Conservation (phyloP, 495 filamentous ascomycete species). For the Neurospora cerealis region DNA sequence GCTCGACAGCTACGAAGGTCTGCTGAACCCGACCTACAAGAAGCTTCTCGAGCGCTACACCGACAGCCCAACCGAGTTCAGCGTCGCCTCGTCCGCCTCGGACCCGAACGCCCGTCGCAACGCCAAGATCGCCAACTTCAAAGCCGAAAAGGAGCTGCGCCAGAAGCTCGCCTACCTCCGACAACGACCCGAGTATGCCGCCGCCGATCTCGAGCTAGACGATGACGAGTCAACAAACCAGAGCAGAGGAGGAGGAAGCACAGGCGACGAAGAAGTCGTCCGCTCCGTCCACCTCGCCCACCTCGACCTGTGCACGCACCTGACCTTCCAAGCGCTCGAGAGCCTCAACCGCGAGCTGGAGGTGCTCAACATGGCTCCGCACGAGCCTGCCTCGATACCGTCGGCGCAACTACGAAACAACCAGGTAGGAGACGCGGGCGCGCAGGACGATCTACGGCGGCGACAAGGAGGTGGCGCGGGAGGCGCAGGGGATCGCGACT, state of each 20-base stretch:
- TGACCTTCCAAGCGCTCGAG: slow-evolving; percentile 77
- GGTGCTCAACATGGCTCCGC: slow-evolving; percentile 64
- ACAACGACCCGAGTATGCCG: slow-evolving; percentile 31
- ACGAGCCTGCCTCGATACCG: slow-evolving; percentile 29
- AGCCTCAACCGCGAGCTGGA: slow-evolving; percentile 72
- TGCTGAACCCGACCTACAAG: slow-evolving; percentile 56
- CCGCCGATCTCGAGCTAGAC: slow-evolving; percentile 15
- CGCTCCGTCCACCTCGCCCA: slow-evolving; percentile 70
- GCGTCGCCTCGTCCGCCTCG: slow-evolving; percentile 47
- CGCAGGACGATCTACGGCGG: slow-evolving; percentile 8
- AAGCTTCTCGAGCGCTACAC: slow-evolving; percentile 64
- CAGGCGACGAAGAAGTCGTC: slow-evolving; percentile 63
- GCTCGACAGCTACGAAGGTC: slow-evolving; percentile 60
- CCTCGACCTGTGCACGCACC: slow-evolving; percentile 60
- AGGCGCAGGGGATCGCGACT: slow-evolving; percentile 21
- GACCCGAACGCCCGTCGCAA: slow-evolving; percentile 68
- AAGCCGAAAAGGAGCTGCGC: slow-evolving; percentile 78
- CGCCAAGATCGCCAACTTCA: slow-evolving; percentile 78
- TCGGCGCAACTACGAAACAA: slow-evolving; percentile 2
- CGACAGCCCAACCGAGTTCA: slow-evolving; percentile 56
- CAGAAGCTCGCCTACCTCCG: slow-evolving; percentile 56
- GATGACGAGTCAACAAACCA: slow-evolving; percentile 43
- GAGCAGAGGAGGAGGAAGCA: slow-evolving; percentile 43
- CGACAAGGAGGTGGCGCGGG: slow-evolving; percentile 32
- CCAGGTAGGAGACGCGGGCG: not conserved